A percentile compares a stretch with the other conserved stretches of the same genome.
Conservation (phyloP, 352 stramenopile species). For the Blastocystis sp. region DNA sequence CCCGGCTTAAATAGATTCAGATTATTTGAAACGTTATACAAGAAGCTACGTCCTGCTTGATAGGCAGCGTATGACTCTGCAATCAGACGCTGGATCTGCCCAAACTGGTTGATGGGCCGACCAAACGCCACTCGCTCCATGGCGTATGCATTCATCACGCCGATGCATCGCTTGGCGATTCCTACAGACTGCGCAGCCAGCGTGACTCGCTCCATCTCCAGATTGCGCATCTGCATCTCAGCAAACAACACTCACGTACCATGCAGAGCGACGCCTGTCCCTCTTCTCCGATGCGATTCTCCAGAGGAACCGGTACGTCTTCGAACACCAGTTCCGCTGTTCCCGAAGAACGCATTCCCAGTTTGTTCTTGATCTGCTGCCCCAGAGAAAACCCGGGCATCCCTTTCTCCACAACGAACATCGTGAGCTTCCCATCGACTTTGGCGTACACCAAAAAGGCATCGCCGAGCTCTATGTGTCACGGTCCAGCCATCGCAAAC, state of each 20-base stretch:
- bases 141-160: conserved; percentile 91
- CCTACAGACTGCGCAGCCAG: conserved; percentile 88
- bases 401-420: conserved; percentile 93
- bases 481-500: neutral
- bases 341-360: conserved; percentile 88
- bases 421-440: conserved; percentile 75
- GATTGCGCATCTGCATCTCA: conserved; percentile 85
- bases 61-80: conserved; percentile 96
- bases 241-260: conserved; percentile 66
- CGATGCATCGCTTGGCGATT: conserved; percentile 88
- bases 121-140: conserved; percentile 88
- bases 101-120: conserved; percentile 80
- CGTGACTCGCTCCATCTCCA: conserved; percentile 95
- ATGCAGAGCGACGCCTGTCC: conserved; percentile 77
- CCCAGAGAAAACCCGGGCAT: conserved; percentile 89
- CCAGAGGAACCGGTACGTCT: conserved; percentile 79
- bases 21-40: conserved; percentile 87
- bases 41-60: conserved; percentile 86
- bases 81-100: conserved; percentile 92
- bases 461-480: conserved; percentile 81
- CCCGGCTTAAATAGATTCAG: conserved; percentile 85
- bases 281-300: conserved; percentile 82
- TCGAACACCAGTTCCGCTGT: conserved; percentile 98
- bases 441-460: conserved; percentile 92
- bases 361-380: conserved; percentile 96